Evolutionary conservation across 2,329 filamentous ascomycete species (phyloP), one percentile per base, ranked within the genome.

Genomic region (Curvularia hawaiiensis): DNA sequence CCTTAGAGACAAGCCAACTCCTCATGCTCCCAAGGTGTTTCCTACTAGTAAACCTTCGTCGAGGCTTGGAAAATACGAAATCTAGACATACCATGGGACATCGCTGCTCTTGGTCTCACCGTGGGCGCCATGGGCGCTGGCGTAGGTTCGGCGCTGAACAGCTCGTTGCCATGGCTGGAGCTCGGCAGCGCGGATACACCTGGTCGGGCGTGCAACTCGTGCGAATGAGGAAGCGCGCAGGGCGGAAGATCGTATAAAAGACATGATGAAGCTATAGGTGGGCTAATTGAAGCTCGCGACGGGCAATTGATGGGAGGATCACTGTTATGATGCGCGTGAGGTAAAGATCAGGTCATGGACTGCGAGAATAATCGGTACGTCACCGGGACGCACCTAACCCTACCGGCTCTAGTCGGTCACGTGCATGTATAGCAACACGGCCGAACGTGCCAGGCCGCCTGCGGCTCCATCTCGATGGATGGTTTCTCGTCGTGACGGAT

Each of bases 141-240:
- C 75, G 60, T 79, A 79, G 47, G 73, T 69, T 63, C 76, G 71
- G 62, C 74, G 64, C 64, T 77, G 76, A 24, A 74, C 59, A 52
- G 69, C 61, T 49, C 68, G 72, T 60, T 74, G 75, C 72, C 73
- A 76, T 68, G 71, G 71, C 67, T 76, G 74, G 59, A 66, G 71
- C 64, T 73, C 67, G 70, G 75, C 68, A 63, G 64, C 63, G 61
- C 74, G 75, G 62, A 75, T 55, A 60, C 41, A 64, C 52, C 67
- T 64, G 45, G 72, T 66, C 18, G 75, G 68, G 56, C 76, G 76
- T 47, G 70, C 70, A 52, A 71, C 68, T 55, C 73, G 72, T 47
- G 71, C 67, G 48, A 76, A 60, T 50, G 75, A 68, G 38, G 75
- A 73, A 28, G 73, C 70, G 57, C 77, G 75, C 44, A 78, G 68